Conservation (phyloP, 1,284 basidiomycete species). For the Cryptococcus wingfieldii region DNA sequence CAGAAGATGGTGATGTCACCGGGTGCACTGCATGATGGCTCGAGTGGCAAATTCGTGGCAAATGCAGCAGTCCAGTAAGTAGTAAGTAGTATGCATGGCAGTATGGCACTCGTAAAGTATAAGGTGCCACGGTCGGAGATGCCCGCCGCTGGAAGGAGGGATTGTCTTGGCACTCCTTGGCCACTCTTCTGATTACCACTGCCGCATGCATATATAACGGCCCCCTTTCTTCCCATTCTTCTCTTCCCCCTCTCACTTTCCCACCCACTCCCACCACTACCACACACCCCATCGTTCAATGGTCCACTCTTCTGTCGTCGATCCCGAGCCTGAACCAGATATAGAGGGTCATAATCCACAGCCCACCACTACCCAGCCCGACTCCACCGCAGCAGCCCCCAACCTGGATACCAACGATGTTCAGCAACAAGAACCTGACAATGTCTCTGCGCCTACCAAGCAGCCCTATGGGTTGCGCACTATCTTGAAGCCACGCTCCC, state of each 20-base stretch:
- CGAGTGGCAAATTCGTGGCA: too few species aligned
- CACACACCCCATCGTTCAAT: constrained; percentile 15
- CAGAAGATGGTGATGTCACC: too few species aligned
- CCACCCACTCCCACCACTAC: neutral
- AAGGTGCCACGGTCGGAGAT: too few species aligned
- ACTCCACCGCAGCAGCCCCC: neutral
- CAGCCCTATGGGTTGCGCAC: constrained; percentile 6
- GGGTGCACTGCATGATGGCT: too few species aligned
- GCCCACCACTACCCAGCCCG: neutral
- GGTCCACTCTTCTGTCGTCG: constrained; percentile 16
- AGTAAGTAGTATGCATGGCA: too few species aligned
- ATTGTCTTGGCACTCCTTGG: too few species aligned
- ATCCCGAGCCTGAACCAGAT: constrained; percentile 29
- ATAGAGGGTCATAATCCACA: constrained; percentile 23
- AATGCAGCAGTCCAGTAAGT: too few species aligned
- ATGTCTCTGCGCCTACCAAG: neutral
- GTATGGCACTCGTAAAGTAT: too few species aligned
- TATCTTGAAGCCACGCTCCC: constrained; percentile 16
- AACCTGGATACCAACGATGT: neutral
- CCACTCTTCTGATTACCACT: too few species aligned
- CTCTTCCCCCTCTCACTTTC: neutral
- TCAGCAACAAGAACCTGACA: neutral
- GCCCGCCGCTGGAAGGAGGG: too few species aligned
- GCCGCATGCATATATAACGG: neutral
- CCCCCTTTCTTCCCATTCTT: neutral